A percentile compares a stretch with the other conserved stretches of the same genome.
Evolutionary conservation across 495 filamentous ascomycete species (phyloP).

Genomic region (Tuber magnatum): DNA sequence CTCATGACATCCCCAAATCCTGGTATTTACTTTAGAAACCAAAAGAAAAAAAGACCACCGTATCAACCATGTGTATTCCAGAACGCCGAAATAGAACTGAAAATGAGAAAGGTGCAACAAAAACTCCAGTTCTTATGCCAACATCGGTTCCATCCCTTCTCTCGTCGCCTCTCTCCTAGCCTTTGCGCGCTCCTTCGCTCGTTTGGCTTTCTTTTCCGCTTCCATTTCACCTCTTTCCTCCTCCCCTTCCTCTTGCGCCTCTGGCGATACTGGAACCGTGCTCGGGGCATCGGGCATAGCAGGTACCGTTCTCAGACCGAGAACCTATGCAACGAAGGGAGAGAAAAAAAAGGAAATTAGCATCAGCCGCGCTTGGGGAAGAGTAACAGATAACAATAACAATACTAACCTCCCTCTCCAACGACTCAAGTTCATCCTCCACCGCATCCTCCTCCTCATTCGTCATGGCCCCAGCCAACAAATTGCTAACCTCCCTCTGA

Average conservation of each 20-base stretch:
- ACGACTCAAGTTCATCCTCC: conserved; percentile 79
- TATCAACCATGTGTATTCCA: conserved; percentile 17
- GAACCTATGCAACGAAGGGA: neutral
- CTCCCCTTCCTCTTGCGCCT: conserved; percentile 28
- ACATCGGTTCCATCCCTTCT: conserved; percentile 44
- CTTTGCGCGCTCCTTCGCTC: conserved; percentile 45
- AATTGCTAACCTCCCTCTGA: conserved; percentile 62
- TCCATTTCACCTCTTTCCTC: conserved; percentile 38
- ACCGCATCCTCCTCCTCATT: conserved; percentile 96
- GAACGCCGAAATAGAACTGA: conserved; percentile 16
- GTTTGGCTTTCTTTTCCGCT: conserved; percentile 40
- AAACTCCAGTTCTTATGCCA: conserved; percentile 41
- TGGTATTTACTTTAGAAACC: conserved; percentile 8
- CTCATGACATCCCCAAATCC: conserved; percentile 10
- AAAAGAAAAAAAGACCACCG: conserved; percentile 2
- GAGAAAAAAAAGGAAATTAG: neutral
- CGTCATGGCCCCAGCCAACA: conserved; percentile 76
- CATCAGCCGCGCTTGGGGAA: conserved; percentile 2
- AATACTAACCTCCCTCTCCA: conserved; percentile 61
- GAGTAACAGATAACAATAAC: neutral
- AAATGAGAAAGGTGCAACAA: conserved; percentile 5
- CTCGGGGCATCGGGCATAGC: conserved; percentile 56
- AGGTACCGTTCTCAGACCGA: conserved; percentile 33
- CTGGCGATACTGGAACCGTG: conserved; percentile 41
- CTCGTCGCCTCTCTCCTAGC: conserved; percentile 43